phyloP scores from a whole-genome alignment of 768 basidiomycete species.

The Leucosporidium creatinivorum region DNA sequence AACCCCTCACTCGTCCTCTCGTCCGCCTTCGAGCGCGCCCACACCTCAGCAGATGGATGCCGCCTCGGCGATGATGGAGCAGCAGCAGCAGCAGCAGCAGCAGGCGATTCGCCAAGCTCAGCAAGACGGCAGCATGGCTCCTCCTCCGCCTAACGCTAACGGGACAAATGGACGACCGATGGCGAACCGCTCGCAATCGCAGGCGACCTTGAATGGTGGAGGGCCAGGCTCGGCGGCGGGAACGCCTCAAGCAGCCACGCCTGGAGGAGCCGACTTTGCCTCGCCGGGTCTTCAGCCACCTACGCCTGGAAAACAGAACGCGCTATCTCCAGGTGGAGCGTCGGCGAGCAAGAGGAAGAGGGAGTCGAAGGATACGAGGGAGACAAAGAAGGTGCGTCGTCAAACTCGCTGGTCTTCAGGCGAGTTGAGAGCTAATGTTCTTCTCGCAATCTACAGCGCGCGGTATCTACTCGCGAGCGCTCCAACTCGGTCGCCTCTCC shows the following conservation, averaged over 20 bases:
- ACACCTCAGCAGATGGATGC: background rate
- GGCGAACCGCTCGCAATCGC: no score
- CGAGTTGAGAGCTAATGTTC: background rate
- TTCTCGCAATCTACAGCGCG: background rate
- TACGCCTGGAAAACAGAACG: background rate
- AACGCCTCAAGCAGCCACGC: background rate
- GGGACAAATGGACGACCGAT: no score
- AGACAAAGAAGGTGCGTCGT: background rate
- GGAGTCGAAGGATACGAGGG: background rate
- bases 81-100: no score
- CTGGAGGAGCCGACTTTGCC: background rate
- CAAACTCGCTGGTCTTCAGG: background rate
- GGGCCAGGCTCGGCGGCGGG: no score
- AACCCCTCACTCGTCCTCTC: background rate
- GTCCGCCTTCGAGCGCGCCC: background rate
- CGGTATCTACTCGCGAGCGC: background rate
- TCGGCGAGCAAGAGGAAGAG: background rate
- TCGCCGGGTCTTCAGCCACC: background rate
- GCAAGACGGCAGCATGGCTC: no score
- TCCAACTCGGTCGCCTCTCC: background rate
- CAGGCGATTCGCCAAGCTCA: no score
- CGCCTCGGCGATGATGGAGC: no score
- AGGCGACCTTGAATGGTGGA: no score
- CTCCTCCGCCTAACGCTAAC: no score
- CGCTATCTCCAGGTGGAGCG: background rate